Conservation (phyloP, 2,329 filamentous ascomycete genomes). For the Colletotrichum viniferum region DNA sequence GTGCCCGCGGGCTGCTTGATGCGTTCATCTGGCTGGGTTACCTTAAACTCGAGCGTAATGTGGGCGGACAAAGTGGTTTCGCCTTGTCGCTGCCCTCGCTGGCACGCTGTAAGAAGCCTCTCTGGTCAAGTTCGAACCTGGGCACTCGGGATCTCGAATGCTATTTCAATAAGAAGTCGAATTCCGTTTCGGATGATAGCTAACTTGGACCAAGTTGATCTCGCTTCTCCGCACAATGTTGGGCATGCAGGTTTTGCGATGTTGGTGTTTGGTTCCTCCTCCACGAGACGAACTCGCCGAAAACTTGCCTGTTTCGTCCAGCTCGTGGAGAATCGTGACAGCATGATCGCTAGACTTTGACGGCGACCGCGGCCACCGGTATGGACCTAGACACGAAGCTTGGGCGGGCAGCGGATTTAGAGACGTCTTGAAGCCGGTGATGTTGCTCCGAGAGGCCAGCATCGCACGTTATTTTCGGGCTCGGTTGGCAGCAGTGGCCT, state of each 20-base stretch:
- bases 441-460: neutral
- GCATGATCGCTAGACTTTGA: neutral
- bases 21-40: neutral
- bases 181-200: too few species aligned
- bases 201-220: neutral
- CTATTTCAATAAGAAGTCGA: too few species aligned
- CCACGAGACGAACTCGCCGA: neutral
- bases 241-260: neutral
- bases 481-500: neutral
- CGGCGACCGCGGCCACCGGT: neutral
- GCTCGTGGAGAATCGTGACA: neutral
- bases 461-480: neutral
- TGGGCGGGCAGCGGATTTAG: neutral
- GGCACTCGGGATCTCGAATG: too few species aligned
- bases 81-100: neutral
- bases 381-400: neutral
- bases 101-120: too few species aligned
- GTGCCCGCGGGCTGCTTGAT: neutral
- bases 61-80: neutral
- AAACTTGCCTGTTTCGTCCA: neutral
- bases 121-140: too few species aligned
- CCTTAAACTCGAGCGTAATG: neutral
- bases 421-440: neutral
- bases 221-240: neutral
- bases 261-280: neutral